Percentiles rank a stretch among this genome's conserved stretches.
Conservation (phyloP, 768 basidiomycete genomes). For the Pisolithus tinctorius region DNA sequence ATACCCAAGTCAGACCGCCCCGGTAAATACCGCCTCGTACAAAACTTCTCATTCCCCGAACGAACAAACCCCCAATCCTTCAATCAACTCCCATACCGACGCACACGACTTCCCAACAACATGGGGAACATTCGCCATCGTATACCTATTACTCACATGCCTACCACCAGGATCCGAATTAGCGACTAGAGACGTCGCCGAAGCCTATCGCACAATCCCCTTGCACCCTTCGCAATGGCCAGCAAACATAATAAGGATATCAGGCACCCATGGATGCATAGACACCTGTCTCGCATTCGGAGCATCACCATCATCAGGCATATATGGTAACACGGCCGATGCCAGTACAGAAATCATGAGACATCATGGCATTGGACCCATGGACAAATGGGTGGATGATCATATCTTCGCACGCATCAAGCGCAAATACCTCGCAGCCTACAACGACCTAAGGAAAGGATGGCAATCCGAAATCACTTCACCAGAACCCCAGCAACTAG, state of each 20-base stretch:
- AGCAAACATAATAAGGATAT: too few relatives aligned
- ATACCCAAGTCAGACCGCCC: constrained; percentile 22
- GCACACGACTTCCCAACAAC: constrained; percentile 16
- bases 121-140: background rate
- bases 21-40: constrained; percentile 18
- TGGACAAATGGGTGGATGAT: constrained; percentile 5
- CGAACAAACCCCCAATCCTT: constrained; percentile 8
- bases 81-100: constrained; percentile 30
- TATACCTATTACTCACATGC: constrained; percentile 3
- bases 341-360: constrained; percentile 13
- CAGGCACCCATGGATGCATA: too few relatives aligned
- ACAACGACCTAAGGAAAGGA: background rate
- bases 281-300: constrained; percentile 28
- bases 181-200: constrained; percentile 27
- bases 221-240: too few relatives aligned
- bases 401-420: constrained; percentile 19
- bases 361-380: background rate
- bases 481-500: too few relatives aligned
- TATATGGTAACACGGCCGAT: constrained; percentile 21
- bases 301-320: constrained; percentile 11
- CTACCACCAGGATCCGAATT: constrained; percentile 20
- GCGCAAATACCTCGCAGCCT: background rate
- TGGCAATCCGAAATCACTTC: too few relatives aligned
- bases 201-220: too few relatives aligned
- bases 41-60: constrained; percentile 19